Base-by-base conservation (phyloP, 345 rosid species). In the Populus pruinosa region DNA sequence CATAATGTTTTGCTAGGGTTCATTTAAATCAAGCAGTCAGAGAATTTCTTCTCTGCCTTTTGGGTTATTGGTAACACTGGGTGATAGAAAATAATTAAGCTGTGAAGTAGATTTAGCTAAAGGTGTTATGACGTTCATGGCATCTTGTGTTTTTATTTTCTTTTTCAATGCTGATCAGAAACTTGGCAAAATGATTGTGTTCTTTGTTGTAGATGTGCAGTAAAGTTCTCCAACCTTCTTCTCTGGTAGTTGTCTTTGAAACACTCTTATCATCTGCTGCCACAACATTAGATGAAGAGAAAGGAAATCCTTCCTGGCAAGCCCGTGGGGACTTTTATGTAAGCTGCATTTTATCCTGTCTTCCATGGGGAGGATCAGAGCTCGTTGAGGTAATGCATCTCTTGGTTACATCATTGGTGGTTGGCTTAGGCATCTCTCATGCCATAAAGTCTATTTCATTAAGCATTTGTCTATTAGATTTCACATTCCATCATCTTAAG, bases 361-460 rank as follows among this genome's bases (percentile, higher is more conserved):
- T 96, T 35, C 99, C 99, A 12, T 96, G 98, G 99, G 99, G 98
- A 76, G 99, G 97, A 55, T 91, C 95, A 47, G 99, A 96, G 82
- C 92, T 96, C 18, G n/a, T 82, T 67, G 99, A 96, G 97, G 98
- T 96, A 87, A 81, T 79, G 35, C 38, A 79, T 59, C 67, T 56
- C 44, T 71, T 12, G 13, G 64, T 56, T 76, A 39, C 43, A 70
- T 35, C 21, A n/a, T 80, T 27, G 50, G 36, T 72, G 2, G 43
- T 56, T 64, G 64, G 44, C 67, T 59, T 77, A 75, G 31, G 59
- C 12, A 47, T 67, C 11, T 61, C 35, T 73, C 66, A 23, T 47
- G 44, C 50, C 63, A 62, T 29, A 73, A 21, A 1, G 9, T 13
- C 69, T n/a, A 16, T 39, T 47, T 47, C 50, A 13, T 47, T 18